Conservation (phyloP, 768 basidiomycete genomes). For the Rhodosporidiobolus sp. region DNA sequence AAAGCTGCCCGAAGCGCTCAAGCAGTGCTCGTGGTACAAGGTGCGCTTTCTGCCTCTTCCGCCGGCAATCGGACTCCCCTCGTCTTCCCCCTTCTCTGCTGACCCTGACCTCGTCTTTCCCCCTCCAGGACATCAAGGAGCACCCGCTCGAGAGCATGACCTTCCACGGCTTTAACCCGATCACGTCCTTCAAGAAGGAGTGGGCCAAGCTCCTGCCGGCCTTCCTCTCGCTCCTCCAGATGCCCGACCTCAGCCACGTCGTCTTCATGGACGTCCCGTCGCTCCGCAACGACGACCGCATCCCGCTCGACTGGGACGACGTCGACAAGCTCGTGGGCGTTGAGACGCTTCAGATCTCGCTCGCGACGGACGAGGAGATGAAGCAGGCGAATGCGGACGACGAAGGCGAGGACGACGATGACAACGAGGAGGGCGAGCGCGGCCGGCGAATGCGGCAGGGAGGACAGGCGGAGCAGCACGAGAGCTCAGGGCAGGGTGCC, state of each 20-base stretch:
- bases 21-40: constrained; percentile 17
- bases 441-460: background rate
- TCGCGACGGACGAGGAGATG: constrained; percentile 13
- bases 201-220: constrained; percentile 11
- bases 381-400: background rate
- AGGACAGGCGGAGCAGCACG: background rate
- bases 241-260: background rate
- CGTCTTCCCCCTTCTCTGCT: background rate
- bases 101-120: background rate
- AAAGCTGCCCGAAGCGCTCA: constrained; percentile 7
- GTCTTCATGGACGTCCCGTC: constrained; percentile 31
- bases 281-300: constrained; percentile 13
- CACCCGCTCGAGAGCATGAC: constrained; percentile 23
- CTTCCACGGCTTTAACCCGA: constrained; percentile 31
- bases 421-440: background rate
- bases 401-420: background rate
- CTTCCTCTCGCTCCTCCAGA: constrained; percentile 4
- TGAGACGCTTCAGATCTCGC: constrained; percentile 13
- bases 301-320: constrained; percentile 12
- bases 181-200: constrained; percentile 21
- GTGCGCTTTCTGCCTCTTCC: background rate
- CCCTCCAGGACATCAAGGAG: constrained; percentile 1
- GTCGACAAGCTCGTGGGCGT: background rate
- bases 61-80: background rate
- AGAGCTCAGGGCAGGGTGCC: too few relatives aligned